Percentiles rank a stretch among this genome's conserved stretches.
phyloP scores from a whole-genome alignment of 2,329 filamentous ascomycete genomes.

The Ascochyta koolunga region DNA sequence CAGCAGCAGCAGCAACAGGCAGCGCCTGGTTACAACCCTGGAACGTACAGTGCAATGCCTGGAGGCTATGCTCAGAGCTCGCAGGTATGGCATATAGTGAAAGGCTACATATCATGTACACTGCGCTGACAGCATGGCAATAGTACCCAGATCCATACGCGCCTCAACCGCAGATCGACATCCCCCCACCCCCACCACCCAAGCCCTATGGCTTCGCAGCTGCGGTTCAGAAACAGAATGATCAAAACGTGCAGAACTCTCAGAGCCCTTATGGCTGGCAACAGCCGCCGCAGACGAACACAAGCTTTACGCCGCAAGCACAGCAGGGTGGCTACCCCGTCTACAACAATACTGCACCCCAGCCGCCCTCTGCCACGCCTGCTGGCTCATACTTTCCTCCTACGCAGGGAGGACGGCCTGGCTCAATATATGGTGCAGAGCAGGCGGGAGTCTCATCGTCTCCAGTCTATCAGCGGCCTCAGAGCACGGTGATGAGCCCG shows the following conservation, averaged over 20 bases:
- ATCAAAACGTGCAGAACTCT: constrained; percentile 10
- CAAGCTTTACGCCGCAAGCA: constrained; percentile 25
- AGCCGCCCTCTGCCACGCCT: constrained; percentile 38
- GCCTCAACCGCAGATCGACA: constrained; percentile 34
- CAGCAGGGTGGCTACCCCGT: constrained; percentile 37
- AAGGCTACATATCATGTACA: too few species aligned
- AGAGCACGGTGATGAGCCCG: constrained; percentile 33
- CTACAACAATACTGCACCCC: constrained; percentile 37
- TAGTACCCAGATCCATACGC: constrained; percentile 25
- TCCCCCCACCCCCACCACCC: constrained; percentile 46
- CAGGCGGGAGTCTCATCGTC: constrained; percentile 27
- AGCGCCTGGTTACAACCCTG: constrained; percentile 39
- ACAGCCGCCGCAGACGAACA: constrained; percentile 28
- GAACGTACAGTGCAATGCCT: constrained; percentile 42
- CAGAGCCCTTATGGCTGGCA: constrained; percentile 24
- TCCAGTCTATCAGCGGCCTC: constrained; percentile 26
- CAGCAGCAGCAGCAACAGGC: constrained; percentile 27
- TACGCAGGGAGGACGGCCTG: constrained; percentile 33
- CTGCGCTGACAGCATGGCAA: neutral
- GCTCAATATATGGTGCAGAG: constrained; percentile 37
- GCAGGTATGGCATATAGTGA: constrained; percentile 15
- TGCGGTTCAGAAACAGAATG: constrained; percentile 25
- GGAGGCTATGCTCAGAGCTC: constrained; percentile 30
- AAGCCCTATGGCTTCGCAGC: constrained; percentile 44
- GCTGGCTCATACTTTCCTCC: constrained; percentile 42